Evolutionary conservation across 2,329 filamentous ascomycete genomes (phyloP).

Genomic region (Beauveria medogensis): DNA sequence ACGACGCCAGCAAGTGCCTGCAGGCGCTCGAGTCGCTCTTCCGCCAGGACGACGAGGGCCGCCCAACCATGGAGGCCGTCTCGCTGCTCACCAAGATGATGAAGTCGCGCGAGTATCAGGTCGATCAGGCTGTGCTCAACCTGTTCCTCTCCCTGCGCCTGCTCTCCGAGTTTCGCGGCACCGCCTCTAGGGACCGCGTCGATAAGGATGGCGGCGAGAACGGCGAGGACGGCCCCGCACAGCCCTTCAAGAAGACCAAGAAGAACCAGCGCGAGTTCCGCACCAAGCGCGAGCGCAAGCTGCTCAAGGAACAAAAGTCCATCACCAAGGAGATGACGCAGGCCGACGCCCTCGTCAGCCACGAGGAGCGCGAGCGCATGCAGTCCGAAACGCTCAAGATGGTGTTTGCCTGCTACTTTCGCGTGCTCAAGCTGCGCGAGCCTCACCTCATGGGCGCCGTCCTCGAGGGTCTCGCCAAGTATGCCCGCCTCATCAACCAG

Average conservation of each 20-base stretch:
- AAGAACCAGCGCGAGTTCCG: constrained; percentile 78
- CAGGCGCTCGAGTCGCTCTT: constrained; percentile 77
- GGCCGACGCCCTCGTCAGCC: constrained; percentile 81
- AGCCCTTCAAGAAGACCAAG: constrained; percentile 43
- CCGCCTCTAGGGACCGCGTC: constrained; percentile 69
- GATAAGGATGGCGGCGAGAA: constrained; percentile 38
- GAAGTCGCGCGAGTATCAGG: constrained; percentile 72
- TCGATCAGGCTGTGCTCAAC: constrained; percentile 82
- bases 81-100: constrained; percentile 88
- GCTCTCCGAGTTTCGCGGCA: constrained; percentile 78
- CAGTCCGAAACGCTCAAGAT: constrained; percentile 94
- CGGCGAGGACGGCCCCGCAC: constrained; percentile 15
- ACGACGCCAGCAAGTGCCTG: constrained; percentile 69
- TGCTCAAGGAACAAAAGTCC: constrained; percentile 74
- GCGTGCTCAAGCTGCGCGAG: constrained; percentile 76
- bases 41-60: constrained; percentile 79
- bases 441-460: constrained; percentile 93
- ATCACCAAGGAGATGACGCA: constrained; percentile 90
- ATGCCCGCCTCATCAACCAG: constrained; percentile 95
- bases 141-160: constrained; percentile 85
- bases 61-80: constrained; percentile 79
- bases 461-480: constrained; percentile 86
- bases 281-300: constrained; percentile 80
- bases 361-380: constrained; percentile 88
- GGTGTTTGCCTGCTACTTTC: constrained; percentile 92